These are phyloP conservation scores for Spathaspora gorwiae DNA, from an alignment of 805 yeast species.

Conservation along the genomic window DNA sequence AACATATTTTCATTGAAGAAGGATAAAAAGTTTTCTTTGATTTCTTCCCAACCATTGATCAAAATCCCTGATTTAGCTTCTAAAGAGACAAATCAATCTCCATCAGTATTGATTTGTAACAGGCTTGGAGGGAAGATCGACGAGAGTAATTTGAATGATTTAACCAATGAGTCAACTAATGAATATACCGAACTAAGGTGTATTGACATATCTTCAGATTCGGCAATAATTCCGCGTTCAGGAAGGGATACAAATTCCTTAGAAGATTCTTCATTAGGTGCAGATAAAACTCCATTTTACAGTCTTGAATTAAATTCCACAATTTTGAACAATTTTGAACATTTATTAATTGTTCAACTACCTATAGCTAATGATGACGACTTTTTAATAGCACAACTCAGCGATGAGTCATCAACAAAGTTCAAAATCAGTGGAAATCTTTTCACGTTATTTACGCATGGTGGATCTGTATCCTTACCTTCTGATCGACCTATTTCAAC, in stretches of 20 bases:
- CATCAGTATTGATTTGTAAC: slow-evolving; percentile 19
- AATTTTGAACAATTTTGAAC: slow-evolving; percentile 41
- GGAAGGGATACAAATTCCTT: slow-evolving; percentile 25
- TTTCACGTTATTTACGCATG: slow-evolving; percentile 33
- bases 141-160: slow-evolving; percentile 23
- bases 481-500: slow-evolving; percentile 40
- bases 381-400: slow-evolving; percentile 35
- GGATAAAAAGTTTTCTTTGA: neutral
- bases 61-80: neutral
- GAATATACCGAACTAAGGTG: slow-evolving; percentile 39
- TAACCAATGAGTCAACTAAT: slow-evolving; percentile 31
- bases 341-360: slow-evolving; percentile 40
- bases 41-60: neutral
- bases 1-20: neutral
- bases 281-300: slow-evolving; percentile 43
- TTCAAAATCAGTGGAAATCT: slow-evolving; percentile 25
- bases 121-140: slow-evolving; percentile 1
- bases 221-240: slow-evolving; percentile 49
- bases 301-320: slow-evolving; percentile 40
- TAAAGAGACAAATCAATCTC: slow-evolving; percentile 7
- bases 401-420: slow-evolving; percentile 17
- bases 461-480: slow-evolving; percentile 41
- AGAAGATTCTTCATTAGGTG: slow-evolving; percentile 56
- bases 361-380: slow-evolving; percentile 13
- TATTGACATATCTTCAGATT: slow-evolving; percentile 35